phyloP scores from a whole-genome alignment of 257 asterid genomes.

The Salvia rosmarinus region DNA sequence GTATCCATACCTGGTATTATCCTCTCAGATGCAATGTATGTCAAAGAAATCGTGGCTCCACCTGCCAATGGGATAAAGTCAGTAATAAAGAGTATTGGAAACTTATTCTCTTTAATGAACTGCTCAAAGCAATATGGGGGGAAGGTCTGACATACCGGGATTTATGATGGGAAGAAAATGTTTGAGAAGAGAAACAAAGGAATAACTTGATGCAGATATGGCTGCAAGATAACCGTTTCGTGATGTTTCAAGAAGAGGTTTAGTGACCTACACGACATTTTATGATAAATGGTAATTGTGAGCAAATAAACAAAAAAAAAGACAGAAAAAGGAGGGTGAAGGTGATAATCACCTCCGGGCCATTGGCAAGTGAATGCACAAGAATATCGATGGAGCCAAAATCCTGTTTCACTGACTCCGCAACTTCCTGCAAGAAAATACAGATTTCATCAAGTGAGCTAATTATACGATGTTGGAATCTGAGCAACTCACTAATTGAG shows the following conservation, averaged over 20 bases:
- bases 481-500: not conserved
- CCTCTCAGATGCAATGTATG: slow-evolving; percentile 95
- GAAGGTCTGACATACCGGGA: slow-evolving; percentile 57
- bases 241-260: slow-evolving; percentile 87
- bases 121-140: slow-evolving; percentile 1
- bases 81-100: slow-evolving; percentile 17
- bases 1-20: slow-evolving; percentile 76
- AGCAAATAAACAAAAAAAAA: too few relatives aligned
- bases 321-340: not conserved
- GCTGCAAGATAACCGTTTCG: slow-evolving; percentile 92
- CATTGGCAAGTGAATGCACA: slow-evolving; percentile 97
- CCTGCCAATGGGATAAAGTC: slow-evolving; percentile 50
- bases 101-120: slow-evolving; percentile 14
- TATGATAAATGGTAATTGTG: slow-evolving; percentile 22
- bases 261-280: slow-evolving; percentile 62
- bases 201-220: slow-evolving; percentile 91
- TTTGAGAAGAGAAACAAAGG: slow-evolving; percentile 79
- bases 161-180: slow-evolving; percentile 84
- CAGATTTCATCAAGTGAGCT: slow-evolving; percentile 19
- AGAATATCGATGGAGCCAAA: slow-evolving; percentile 97
- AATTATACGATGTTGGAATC: slow-evolving; percentile 4
- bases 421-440: slow-evolving; percentile 73
- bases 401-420: slow-evolving; percentile 86
- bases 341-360: slow-evolving; percentile 75
- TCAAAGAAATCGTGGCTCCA: slow-evolving; percentile 90